Percentiles rank a stretch among this genome's conserved stretches.
Evolutionary conservation across 179 eudicot genomes (phyloP).

Genomic region (Gypsophila paniculata): DNA sequence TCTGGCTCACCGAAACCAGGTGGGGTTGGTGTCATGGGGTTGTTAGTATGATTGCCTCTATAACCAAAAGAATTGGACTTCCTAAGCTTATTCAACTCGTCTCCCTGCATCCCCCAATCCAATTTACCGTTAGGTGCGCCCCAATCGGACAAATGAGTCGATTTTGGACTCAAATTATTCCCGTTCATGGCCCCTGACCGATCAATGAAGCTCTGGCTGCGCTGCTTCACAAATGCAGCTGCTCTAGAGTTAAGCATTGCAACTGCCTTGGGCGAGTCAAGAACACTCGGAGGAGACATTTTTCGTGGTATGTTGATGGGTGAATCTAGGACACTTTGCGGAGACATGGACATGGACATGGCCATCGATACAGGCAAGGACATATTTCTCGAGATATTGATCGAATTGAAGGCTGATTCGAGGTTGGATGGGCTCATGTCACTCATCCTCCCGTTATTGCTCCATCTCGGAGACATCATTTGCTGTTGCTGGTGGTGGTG

Average conservation of each 20-base stretch:
- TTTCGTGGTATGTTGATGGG: constrained; percentile 20
- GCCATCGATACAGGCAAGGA: constrained; percentile 11
- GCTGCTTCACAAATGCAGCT: constrained; percentile 54
- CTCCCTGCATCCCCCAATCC: constrained; percentile 68
- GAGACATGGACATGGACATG: constrained; percentile 16
- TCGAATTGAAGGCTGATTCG: constrained; percentile 23
- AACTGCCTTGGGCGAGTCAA: constrained; percentile 36
- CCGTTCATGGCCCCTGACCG: constrained; percentile 34
- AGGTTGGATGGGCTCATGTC: constrained; percentile 28
- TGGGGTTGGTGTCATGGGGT: constrained; percentile 19
- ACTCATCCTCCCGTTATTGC: constrained; percentile 21
- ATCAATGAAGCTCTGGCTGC: constrained; percentile 81
- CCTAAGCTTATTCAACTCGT: constrained; percentile 60
- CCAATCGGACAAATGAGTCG: constrained; percentile 50
- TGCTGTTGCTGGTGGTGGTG: constrained; percentile 24
- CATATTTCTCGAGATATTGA: constrained; percentile 20
- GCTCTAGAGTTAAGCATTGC: constrained; percentile 80
- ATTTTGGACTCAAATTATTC: constrained; percentile 34
- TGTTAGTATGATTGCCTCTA: constrained; percentile 29
- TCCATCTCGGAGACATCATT: constrained; percentile 34
- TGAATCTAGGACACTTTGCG: constrained; percentile 16
- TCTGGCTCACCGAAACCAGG: constrained; percentile 42
- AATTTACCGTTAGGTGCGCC: constrained; percentile 61
- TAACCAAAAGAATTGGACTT: constrained; percentile 72
- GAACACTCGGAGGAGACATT: constrained; percentile 25